These are phyloP conservation scores for Rosa lucieae DNA, from an alignment of 306 rosid genomes.

Conservation along the genomic window DNA sequence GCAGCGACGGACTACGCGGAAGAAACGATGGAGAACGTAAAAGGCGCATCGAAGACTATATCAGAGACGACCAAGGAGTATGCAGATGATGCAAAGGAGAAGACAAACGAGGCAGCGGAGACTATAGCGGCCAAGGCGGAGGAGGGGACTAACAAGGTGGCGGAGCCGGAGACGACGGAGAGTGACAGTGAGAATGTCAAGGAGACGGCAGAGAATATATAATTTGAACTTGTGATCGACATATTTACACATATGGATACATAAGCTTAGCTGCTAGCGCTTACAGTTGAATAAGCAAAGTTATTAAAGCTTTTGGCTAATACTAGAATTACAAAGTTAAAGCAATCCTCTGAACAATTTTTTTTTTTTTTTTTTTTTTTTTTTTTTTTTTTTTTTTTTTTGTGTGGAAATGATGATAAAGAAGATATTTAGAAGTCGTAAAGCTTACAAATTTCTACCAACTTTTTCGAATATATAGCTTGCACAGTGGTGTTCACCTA, in stretches of 20 bases:
- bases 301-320: not conserved
- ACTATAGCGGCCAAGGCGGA: constrained; percentile 22
- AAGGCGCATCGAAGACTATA: constrained; percentile 9
- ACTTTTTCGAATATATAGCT: no score
- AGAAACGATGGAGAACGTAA: constrained; percentile 7
- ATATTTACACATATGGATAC: not conserved
- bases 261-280: not conserved
- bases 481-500: no score
- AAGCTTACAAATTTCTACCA: not conserved
- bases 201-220: constrained; percentile 27
- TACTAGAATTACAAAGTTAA: not conserved
- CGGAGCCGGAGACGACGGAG: constrained; percentile 32
- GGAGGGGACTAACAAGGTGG: constrained; percentile 25
- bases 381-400: not conserved
- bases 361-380: no score
- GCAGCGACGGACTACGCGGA: not conserved
- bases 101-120: constrained; percentile 12
- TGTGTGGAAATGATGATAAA: not conserved
- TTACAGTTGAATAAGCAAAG: no score
- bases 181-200: constrained; percentile 1
- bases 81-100: constrained; percentile 48
- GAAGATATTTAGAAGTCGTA: not conserved
- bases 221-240: not conserved
- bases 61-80: constrained; percentile 35
- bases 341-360: not conserved